These are phyloP conservation scores for Massospora cicadina DNA, from an alignment of 371 early-diverging fungal genomes.

Conservation along the genomic window DNA sequence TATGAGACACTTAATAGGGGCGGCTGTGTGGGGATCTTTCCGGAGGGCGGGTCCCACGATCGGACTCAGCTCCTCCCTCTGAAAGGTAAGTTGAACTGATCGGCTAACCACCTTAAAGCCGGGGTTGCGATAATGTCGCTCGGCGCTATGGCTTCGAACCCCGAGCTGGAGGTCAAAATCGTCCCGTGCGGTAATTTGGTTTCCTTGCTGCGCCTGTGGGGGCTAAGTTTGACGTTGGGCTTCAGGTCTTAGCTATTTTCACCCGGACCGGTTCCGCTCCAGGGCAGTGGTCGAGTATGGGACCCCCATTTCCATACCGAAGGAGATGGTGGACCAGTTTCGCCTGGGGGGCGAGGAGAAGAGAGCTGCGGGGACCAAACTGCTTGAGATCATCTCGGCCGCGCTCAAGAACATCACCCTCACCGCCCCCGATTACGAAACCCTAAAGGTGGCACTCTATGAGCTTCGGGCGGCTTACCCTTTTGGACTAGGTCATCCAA, in stretches of 20 bases:
- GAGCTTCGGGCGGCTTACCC: neutral
- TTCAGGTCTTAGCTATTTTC: slow-evolving; percentile 79
- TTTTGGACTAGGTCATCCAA: slow-evolving; percentile 50
- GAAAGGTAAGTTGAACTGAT: slow-evolving; percentile 34
- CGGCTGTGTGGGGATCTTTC: slow-evolving; percentile 87
- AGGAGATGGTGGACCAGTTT: slow-evolving; percentile 58
- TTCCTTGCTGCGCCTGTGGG: neutral
- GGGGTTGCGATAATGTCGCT: slow-evolving; percentile 85
- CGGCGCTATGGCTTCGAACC: slow-evolving; percentile 81
- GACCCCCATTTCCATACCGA: slow-evolving; percentile 56
- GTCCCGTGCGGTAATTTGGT: slow-evolving; percentile 62
- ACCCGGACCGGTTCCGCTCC: slow-evolving; percentile 87
- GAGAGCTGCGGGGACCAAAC: slow-evolving; percentile 52
- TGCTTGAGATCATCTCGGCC: slow-evolving; percentile 57
- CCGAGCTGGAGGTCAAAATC: slow-evolving; percentile 74
- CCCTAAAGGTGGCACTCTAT: slow-evolving; percentile 43
- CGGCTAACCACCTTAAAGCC: slow-evolving; percentile 20
- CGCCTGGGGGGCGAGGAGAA: slow-evolving; percentile 61
- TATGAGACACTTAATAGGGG: slow-evolving; percentile 49
- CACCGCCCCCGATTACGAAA: slow-evolving; percentile 85
- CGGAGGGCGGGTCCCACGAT: slow-evolving; percentile 95
- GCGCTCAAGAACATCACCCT: slow-evolving; percentile 72
- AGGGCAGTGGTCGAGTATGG: slow-evolving; percentile 94
- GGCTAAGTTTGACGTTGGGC: neutral
- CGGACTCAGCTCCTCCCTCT: slow-evolving; percentile 85